Evolutionary conservation across 2,329 filamentous ascomycete genomes (phyloP).

Genomic region (Harringtonia aguacate): DNA sequence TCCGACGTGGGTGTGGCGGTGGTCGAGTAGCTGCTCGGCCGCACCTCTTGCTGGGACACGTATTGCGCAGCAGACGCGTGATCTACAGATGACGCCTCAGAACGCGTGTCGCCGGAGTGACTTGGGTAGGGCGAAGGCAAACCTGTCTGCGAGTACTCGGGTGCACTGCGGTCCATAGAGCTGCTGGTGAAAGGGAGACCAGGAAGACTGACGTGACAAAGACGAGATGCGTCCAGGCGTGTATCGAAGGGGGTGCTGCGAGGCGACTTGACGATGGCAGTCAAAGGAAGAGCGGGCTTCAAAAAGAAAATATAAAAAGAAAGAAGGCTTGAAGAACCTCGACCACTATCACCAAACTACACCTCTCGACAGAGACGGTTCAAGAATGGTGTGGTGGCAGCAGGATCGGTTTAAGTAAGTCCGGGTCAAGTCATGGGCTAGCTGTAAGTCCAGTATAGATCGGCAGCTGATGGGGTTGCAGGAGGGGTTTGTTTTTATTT

Average conservation of each 20-base stretch:
- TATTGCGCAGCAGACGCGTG: conserved; percentile 89
- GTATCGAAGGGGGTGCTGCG: too few species aligned
- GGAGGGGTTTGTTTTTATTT: conserved; percentile 1
- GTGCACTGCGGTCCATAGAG: conserved; percentile 51
- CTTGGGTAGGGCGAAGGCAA: conserved; percentile 64
- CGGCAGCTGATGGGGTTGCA: not conserved
- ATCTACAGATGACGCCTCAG: conserved; percentile 83
- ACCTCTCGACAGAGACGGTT: not conserved
- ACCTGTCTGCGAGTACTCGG: conserved; percentile 82
- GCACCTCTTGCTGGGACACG: conserved; percentile 69
- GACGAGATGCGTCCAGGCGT: not conserved
- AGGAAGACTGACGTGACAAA: conserved; percentile 9
- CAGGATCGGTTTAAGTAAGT: conserved; percentile 11
- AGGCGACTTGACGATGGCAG: too few species aligned
- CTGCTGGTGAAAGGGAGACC: conserved; percentile 7
- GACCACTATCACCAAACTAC: conserved; percentile 1
- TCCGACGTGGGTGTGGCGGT: conserved; percentile 81
- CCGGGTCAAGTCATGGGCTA: conserved; percentile 22
- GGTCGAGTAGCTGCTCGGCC: conserved; percentile 55
- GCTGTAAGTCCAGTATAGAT: conserved; percentile 16
- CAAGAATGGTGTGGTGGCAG: conserved; percentile 5
- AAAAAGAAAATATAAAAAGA: conserved; percentile 1
- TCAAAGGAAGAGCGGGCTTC: not conserved
- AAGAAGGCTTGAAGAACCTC: not conserved
- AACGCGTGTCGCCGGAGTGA: conserved; percentile 58